phyloP scores from a whole-genome alignment of 805 yeast genomes.

The Isabelozyma pseudorhagii region DNA sequence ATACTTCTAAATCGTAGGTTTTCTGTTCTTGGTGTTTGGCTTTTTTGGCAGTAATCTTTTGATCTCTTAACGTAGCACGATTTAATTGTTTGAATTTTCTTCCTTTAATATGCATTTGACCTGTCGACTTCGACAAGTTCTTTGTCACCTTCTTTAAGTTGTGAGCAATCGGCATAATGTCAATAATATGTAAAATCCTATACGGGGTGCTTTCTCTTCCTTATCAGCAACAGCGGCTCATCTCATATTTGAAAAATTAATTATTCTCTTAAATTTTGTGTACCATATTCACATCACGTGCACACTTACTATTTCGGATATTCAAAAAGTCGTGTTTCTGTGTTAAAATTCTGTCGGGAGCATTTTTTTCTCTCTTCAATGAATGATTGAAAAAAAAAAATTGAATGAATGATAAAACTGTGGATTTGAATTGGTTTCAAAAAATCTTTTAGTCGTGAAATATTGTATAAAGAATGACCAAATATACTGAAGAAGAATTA shows the following conservation, averaged over 20 bases:
- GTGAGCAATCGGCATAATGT: conserved; percentile 64
- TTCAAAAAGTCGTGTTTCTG: neutral
- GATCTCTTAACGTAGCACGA: conserved; percentile 84
- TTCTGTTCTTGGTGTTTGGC: conserved; percentile 54
- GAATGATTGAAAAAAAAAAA: neutral
- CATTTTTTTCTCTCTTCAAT: neutral
- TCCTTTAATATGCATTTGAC: conserved; percentile 79
- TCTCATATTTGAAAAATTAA: neutral
- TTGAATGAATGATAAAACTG: neutral
- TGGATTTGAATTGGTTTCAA: neutral
- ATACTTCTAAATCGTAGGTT: conserved; percentile 56
- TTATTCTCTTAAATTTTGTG: too few relatives aligned
- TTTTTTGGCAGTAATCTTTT: conserved; percentile 61
- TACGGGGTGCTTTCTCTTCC: neutral
- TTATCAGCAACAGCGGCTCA: neutral
- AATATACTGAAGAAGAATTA: conserved; percentile 72
- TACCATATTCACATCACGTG: neutral
- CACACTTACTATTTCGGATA: neutral
- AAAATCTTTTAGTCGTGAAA: neutral
- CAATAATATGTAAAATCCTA: neutral
- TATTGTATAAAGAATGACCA: conserved; percentile 37
- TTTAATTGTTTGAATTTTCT: conserved; percentile 81
- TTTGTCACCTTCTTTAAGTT: conserved; percentile 64
- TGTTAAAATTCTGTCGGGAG: neutral
- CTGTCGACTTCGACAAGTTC: conserved; percentile 51